Conservation (phyloP, 768 basidiomycete species). For the Lentinula detonsa region DNA sequence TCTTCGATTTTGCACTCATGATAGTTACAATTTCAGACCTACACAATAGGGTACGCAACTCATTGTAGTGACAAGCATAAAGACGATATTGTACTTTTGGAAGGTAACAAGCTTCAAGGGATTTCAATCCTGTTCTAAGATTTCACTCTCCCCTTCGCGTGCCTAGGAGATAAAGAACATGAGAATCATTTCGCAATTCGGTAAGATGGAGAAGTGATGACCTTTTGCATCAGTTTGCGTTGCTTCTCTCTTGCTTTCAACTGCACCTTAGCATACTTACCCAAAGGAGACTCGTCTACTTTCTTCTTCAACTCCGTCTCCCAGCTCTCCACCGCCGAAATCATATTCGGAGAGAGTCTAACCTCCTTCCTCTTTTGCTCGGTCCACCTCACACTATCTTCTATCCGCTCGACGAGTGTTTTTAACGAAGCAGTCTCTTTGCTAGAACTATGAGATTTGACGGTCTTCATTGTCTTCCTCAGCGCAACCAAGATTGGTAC, state of each 20-base stretch:
- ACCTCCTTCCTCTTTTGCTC: slow-evolving; percentile 66
- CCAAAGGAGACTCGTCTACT: slow-evolving; percentile 69
- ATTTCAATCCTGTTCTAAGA: slow-evolving; percentile 40
- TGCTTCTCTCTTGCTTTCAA: slow-evolving; percentile 76
- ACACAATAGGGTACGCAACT: no score
- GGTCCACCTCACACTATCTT: slow-evolving; percentile 78
- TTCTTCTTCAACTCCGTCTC: slow-evolving; percentile 51
- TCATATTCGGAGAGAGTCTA: slow-evolving; percentile 66
- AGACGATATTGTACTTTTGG: no score
- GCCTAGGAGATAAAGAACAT: slow-evolving; percentile 37
- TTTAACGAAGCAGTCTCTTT: slow-evolving; percentile 68
- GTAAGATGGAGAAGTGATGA: slow-evolving; percentile 16
- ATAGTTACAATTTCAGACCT: no score
- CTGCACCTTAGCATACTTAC: slow-evolving; percentile 76
- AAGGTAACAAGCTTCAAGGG: not conserved
- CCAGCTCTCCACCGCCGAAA: slow-evolving; percentile 69
- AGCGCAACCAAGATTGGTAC: slow-evolving; percentile 73
- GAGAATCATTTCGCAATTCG: slow-evolving; percentile 3
- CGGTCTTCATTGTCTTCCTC: slow-evolving; percentile 65
- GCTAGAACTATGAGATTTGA: slow-evolving; percentile 33
- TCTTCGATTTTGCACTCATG: no score
- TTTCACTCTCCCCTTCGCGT: slow-evolving; percentile 63
- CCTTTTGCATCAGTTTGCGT: slow-evolving; percentile 70
- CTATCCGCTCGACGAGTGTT: slow-evolving; percentile 77
- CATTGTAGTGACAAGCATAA: no score